Evolutionary conservation across 75 land plant genomes (phyloP), one percentile per base, ranked within the genome.

Genomic region (Picea glauca): DNA sequence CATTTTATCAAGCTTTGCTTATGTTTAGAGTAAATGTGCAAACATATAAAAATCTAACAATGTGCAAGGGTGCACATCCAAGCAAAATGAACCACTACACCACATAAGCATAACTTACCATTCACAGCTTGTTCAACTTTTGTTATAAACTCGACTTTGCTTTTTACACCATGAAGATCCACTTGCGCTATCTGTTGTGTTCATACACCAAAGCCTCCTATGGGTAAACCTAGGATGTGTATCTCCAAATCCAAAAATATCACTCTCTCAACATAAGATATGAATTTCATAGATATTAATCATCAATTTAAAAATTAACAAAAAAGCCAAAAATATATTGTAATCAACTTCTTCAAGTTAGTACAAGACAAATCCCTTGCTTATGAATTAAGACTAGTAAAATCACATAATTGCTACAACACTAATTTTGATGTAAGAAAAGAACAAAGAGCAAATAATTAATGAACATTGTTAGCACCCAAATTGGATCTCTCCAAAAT

Each of bases 181-280:
- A 92, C 86, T 32, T 50, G 70, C n/a, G n/a, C 81, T 84, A 92
- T 85, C 94, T 92, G 85, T 66, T 50, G 5, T 46, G 40, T 20
- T 70, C 20, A 40, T 40, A 70, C 13, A 20, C 40, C 43, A 70
- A 46, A 20, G 15, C 23, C 50, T 68, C 73, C 2, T 68, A 40
- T 40, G 17, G 73, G 73, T 38, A 20, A 68, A 68, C 9, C 30
- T 63, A 63, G 65, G n/a, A 63, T 23, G 9, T 26, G 66, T 63
- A 63, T 26, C 21, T 30, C 8, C 66, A 26, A 23, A 63, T 63
- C 66, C 23, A 63, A 26, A 70, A 18, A 43, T 70, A 40, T 8
- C 35, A 40, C 21, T 70, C 12, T 70, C 12, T 40, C 21, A 70
- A 40, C 73, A 6, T 70, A 70, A 3, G 30, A 9, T 23, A 63